These are phyloP conservation scores for Tolypocladium ovalisporum DNA, from an alignment of 2,329 filamentous ascomycete genomes.

Conservation along the genomic window DNA sequence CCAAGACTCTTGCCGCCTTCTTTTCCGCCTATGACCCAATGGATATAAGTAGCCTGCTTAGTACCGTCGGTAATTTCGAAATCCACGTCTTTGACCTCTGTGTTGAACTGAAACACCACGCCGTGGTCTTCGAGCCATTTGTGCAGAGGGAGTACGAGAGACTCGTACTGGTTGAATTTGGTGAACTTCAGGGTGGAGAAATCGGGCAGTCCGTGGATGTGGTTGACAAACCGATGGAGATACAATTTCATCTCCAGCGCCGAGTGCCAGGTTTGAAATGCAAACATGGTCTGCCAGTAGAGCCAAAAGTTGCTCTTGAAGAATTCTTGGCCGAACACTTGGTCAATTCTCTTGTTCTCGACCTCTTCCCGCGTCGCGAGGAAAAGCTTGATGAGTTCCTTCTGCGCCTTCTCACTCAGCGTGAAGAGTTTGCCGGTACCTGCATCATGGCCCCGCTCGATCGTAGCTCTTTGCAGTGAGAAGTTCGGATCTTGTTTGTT, in stretches of 20 bases:
- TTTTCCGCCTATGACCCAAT: neutral
- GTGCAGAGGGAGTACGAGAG: neutral
- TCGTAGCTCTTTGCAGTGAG: slow-evolving; percentile 17
- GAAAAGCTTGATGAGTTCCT: slow-evolving; percentile 5
- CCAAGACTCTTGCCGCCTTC: neutral
- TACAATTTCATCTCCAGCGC: slow-evolving; percentile 21
- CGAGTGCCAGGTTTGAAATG: slow-evolving; percentile 19
- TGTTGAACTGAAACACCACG: neutral
- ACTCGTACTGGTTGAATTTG: neutral
- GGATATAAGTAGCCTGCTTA: neutral
- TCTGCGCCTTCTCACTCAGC: slow-evolving; percentile 14
- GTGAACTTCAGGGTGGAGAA: neutral
- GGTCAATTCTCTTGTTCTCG: neutral
- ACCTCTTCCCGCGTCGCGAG: neutral
- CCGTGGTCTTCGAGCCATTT: neutral
- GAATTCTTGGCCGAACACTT: neutral
- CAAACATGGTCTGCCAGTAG: neutral
- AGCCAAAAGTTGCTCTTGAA: slow-evolving; percentile 11
- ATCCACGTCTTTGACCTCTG: neutral
- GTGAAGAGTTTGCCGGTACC: slow-evolving; percentile 13
- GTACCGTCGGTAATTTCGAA: neutral
- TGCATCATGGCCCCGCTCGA: slow-evolving; percentile 15
- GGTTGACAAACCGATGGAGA: neutral
- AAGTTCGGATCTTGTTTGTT: slow-evolving; percentile 8
- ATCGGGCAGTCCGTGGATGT: neutral